Evolutionary conservation across 768 basidiomycete species (phyloP), one percentile per base, ranked within the genome.

Genomic region (Agaricus sinodeliciosus): DNA sequence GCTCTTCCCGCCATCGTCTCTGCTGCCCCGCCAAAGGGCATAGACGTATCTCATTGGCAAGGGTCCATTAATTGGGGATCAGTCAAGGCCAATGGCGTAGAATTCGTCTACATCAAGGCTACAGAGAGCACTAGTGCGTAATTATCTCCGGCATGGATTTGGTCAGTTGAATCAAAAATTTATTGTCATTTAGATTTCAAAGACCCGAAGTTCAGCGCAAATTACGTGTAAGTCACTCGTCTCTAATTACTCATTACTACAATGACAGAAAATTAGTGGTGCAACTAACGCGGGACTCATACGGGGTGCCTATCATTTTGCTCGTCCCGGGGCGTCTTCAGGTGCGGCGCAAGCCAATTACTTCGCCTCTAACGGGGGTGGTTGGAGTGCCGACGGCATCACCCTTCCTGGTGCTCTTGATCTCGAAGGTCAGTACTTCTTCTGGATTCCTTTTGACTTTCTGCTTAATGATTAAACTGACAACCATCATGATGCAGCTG

Each of bases 361-460:
- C 62, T 85, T 85, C 67, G 64, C 83, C 9, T 70, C 72, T 4
- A 62, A 84, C 43, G 82, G 84, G 54, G 81, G 79, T 71, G 78
- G 77, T 15, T 82, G 80, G 80, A 73, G 72, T 36, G 63, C 61
- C 1, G 80, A 83, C 54, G 80, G 64, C 18, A 76, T 70, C 27
- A 85, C 83, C 36, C 80, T 84, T 11, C 82, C 84, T 27, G 82
- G 82, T 11, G 78, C 79, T 4, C 63, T 85, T 9, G 83, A 84
- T 57, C 78, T 86, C 48, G 81, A 85, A 59, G 75, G 82, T 83
- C 36, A 47, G 72, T 60, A 22, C 22, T 22, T 22, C 1, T 13
- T 16, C 28, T 9, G 43, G 40, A 8, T 36, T 22, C 9, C 37
- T 4, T 28, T 55, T 39, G 22, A 16, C 12, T 40, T 3, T 54